Conservation (phyloP, 2,329 filamentous ascomycete genomes). For the Exophiala spinifera region DNA sequence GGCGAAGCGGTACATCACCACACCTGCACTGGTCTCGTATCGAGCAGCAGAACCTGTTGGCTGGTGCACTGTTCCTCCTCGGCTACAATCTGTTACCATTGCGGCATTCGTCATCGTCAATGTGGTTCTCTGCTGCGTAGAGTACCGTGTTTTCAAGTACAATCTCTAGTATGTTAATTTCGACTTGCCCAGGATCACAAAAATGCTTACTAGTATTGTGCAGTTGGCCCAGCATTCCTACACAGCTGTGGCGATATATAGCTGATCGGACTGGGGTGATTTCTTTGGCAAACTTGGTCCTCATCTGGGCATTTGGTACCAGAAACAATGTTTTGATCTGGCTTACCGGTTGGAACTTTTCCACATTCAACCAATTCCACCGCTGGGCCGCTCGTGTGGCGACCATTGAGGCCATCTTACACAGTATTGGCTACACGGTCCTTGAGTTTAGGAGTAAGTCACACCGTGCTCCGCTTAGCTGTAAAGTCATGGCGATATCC, state of each 20-base stretch:
- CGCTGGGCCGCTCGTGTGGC: slow-evolving; percentile 34
- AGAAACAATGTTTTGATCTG: slow-evolving; percentile 41
- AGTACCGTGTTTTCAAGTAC: slow-evolving; percentile 44
- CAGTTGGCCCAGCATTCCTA: neutral
- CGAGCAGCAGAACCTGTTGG: slow-evolving; percentile 9
- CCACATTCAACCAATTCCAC: slow-evolving; percentile 38
- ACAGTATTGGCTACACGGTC: slow-evolving; percentile 58
- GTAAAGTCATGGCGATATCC: too few relatives aligned
- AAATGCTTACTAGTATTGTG: too few relatives aligned
- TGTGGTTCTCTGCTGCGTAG: slow-evolving; percentile 40
- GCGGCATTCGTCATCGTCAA: slow-evolving; percentile 11
- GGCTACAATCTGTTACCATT: slow-evolving; percentile 14
- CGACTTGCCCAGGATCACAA: too few relatives aligned
- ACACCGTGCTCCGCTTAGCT: too few relatives aligned
- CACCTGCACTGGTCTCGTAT: slow-evolving; percentile 4
- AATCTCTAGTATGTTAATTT: slow-evolving; percentile 46
- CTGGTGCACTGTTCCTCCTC: slow-evolving; percentile 13
- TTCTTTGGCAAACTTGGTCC: slow-evolving; percentile 31
- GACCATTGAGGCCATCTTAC: slow-evolving; percentile 46
- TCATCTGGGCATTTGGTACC: slow-evolving; percentile 35
- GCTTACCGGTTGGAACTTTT: slow-evolving; percentile 39
- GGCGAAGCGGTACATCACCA: too few relatives aligned
- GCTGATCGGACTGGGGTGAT: slow-evolving; percentile 20
- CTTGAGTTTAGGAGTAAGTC: neutral
- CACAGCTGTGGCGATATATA: neutral